Evolutionary conservation across 257 asterid genomes (phyloP).

Genomic region (Paraleonurus japonicus): DNA sequence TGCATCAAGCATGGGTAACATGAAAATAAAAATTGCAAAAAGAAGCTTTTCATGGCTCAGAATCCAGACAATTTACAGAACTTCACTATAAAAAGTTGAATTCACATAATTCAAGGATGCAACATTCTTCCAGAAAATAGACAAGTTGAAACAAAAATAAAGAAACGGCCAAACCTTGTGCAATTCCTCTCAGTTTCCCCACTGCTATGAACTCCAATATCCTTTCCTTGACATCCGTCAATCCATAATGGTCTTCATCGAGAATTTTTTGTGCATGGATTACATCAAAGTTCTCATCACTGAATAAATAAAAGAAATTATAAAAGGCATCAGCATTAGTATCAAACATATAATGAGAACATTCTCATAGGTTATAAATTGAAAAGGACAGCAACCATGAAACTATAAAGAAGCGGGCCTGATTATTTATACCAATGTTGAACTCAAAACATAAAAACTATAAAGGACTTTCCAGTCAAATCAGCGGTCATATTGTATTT

Average conservation of each 20-base stretch:
- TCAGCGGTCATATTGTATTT: background rate
- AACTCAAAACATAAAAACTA: background rate
- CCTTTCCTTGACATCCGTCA: slow-evolving; percentile 96
- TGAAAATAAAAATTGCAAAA: background rate
- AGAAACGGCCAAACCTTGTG: slow-evolving; percentile 71
- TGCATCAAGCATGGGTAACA: background rate
- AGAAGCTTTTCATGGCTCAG: slow-evolving; percentile 7
- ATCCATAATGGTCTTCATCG: slow-evolving; percentile 98
- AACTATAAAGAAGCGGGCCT: background rate
- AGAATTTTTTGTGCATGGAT: slow-evolving; percentile 80
- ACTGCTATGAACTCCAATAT: slow-evolving; percentile 98
- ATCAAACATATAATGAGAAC: slow-evolving; percentile 9
- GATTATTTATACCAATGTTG: background rate
- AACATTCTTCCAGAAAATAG: slow-evolving; percentile 21
- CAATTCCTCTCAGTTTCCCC: slow-evolving; percentile 93
- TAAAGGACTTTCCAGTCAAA: background rate
- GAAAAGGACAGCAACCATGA: slow-evolving; percentile 5
- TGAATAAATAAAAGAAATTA: slow-evolving; percentile 36
- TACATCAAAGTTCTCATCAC: slow-evolving; percentile 92
- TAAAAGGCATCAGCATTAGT: slow-evolving; percentile 16
- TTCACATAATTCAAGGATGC: slow-evolving; percentile 15
- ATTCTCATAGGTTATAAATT: slow-evolving; percentile 1
- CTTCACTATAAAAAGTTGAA: background rate
- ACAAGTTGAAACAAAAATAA: slow-evolving; percentile 9
- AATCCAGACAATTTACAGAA: background rate